These are phyloP conservation scores for Hemisphaericaspora nanyangensis DNA, from an alignment of 805 yeast genomes.

Conservation along the genomic window DNA sequence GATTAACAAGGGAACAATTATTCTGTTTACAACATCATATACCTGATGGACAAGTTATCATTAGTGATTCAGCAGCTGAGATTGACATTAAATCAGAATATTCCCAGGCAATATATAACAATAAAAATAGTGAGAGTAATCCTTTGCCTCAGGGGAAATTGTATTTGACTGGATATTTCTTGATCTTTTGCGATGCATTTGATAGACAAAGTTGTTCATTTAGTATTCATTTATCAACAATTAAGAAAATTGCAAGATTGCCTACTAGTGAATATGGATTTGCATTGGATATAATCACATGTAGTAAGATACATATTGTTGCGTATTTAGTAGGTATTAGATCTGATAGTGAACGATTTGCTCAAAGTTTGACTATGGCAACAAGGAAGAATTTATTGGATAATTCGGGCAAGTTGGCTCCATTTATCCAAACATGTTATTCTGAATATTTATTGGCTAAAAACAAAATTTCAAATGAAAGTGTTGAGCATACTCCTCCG, in stretches of 20 bases:
- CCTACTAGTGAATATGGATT: constrained; percentile 74
- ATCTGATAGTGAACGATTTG: constrained; percentile 76
- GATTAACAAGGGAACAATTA: constrained; percentile 63
- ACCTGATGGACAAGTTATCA: constrained; percentile 65
- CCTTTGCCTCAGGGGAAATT: constrained; percentile 55
- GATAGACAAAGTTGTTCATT: constrained; percentile 68
- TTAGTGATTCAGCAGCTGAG: constrained; percentile 69
- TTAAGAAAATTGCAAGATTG: constrained; percentile 81
- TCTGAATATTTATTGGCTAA: constrained; percentile 78
- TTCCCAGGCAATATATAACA: constrained; percentile 16
- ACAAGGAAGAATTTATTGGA: constrained; percentile 62
- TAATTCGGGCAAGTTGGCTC: constrained; percentile 56
- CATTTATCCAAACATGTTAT: constrained; percentile 68
- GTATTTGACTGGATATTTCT: constrained; percentile 69
- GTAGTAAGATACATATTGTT: constrained; percentile 57
- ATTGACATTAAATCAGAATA: constrained; percentile 23
- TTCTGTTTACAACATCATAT: constrained; percentile 65
- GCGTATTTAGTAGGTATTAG: constrained; percentile 77
- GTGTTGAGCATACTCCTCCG: constrained; percentile 52
- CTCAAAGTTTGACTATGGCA: constrained; percentile 58
- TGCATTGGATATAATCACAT: constrained; percentile 69
- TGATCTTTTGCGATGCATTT: constrained; percentile 69
- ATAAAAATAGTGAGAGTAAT: constrained; percentile 5
- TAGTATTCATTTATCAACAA: constrained; percentile 67
- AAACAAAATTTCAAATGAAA: constrained; percentile 43